These are phyloP conservation scores for Ophiostoma sp. DNA, from an alignment of 2,329 filamentous ascomycete species.

Conservation along the genomic window DNA sequence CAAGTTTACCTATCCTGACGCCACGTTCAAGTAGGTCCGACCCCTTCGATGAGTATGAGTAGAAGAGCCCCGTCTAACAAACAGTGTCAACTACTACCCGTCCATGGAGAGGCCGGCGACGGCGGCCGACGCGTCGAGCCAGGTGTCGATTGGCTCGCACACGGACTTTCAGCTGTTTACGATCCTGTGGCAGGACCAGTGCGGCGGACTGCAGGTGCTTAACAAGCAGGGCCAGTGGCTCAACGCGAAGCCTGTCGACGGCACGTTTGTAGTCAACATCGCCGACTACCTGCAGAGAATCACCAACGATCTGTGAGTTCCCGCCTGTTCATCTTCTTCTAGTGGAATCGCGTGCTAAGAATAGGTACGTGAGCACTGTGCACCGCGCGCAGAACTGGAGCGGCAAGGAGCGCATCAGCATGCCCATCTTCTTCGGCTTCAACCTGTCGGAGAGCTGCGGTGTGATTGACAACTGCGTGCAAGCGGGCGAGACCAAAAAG, in stretches of 20 bases:
- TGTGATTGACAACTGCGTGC: conserved; percentile 22
- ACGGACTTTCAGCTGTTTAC: conserved; percentile 44
- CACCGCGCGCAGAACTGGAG: conserved; percentile 23
- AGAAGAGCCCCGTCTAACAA: background rate
- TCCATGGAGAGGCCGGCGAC: conserved; percentile 23
- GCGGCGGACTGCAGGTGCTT: conserved; percentile 16
- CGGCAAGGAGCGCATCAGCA: conserved; percentile 23
- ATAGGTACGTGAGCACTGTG: conserved; percentile 23
- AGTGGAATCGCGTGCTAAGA: background rate
- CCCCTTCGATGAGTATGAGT: background rate
- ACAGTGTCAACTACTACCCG: conserved; percentile 39
- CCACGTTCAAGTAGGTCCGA: conserved; percentile 32
- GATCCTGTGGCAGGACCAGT: conserved; percentile 11
- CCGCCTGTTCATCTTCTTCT: too few species aligned
- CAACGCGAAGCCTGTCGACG: conserved; percentile 4
- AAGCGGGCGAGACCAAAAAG: conserved; percentile 19
- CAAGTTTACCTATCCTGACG: conserved; percentile 48
- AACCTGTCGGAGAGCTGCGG: conserved; percentile 28
- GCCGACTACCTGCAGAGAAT: conserved; percentile 28
- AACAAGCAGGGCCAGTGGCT: conserved; percentile 15
- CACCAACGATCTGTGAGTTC: conserved; percentile 21
- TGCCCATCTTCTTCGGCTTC: conserved; percentile 25
- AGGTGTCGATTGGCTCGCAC: conserved; percentile 50
- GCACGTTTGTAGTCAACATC: conserved; percentile 14
- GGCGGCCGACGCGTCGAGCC: conserved; percentile 25